These are phyloP conservation scores for Thuja plicata DNA, from an alignment of 83 land plant species.

Conservation along the genomic window DNA sequence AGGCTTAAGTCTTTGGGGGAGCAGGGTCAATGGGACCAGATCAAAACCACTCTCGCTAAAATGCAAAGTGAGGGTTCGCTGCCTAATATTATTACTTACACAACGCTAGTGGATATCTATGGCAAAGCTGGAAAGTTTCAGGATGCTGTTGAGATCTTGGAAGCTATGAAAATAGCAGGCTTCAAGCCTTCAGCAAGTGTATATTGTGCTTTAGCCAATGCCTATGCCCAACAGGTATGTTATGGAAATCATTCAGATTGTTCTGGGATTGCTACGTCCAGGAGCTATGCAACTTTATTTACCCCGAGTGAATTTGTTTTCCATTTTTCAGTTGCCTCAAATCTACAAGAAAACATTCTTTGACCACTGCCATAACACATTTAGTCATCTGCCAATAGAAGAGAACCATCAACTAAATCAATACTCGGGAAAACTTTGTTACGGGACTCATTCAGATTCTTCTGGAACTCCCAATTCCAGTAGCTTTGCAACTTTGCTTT, in stretches of 20 bases:
- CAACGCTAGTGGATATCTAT: slow-evolving; percentile 88
- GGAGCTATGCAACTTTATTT: neutral
- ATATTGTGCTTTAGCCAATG: slow-evolving; percentile 96
- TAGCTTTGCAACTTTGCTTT: neutral
- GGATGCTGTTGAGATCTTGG: slow-evolving; percentile 86
- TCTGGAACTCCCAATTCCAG: neutral
- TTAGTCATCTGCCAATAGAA: slow-evolving; percentile 64
- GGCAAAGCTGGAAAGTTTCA: slow-evolving; percentile 80
- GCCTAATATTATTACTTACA: slow-evolving; percentile 83
- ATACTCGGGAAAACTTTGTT: slow-evolving; percentile 76
- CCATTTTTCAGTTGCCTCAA: too few relatives aligned
- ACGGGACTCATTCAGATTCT: neutral
- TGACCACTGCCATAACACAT: too few relatives aligned
- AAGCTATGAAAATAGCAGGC: slow-evolving; percentile 69
- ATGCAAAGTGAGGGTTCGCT: slow-evolving; percentile 77
- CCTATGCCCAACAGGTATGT: slow-evolving; percentile 92
- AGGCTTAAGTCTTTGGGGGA: slow-evolving; percentile 76
- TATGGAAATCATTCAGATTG: neutral
- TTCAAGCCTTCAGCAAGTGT: slow-evolving; percentile 74
- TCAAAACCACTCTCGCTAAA: slow-evolving; percentile 43
- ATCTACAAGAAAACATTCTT: too few relatives aligned
- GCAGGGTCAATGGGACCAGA: slow-evolving; percentile 69
- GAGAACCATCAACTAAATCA: slow-evolving; percentile 18
- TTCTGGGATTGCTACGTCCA: neutral
- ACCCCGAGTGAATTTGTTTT: neutral